A percentile compares a stretch with the other conserved stretches of the same genome.
These are phyloP conservation scores for Amanita pseudoporphyria DNA, from an alignment of 768 basidiomycete genomes.

Conservation along the genomic window DNA sequence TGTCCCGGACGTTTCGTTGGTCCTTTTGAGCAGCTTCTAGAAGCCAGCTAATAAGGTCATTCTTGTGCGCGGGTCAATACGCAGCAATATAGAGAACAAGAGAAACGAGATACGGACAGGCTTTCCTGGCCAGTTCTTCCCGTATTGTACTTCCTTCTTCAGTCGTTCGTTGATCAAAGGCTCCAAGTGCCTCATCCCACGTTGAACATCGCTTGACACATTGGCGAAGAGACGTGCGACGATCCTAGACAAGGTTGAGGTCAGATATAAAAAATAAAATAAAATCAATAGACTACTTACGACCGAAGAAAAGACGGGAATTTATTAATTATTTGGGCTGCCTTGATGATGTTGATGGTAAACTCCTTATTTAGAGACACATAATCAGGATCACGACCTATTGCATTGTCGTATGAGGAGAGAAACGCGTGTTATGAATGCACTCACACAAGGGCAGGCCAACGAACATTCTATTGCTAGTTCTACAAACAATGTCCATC, in stretches of 20 bases:
- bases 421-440: neutral
- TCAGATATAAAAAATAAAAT: neutral
- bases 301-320: slow-evolving; percentile 18
- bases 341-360: slow-evolving; percentile 11
- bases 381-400: slow-evolving; percentile 16
- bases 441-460: slow-evolving; percentile 19
- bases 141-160: slow-evolving; percentile 15
- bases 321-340: slow-evolving; percentile 14
- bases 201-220: slow-evolving; percentile 9
- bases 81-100: neutral
- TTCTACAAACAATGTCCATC: slow-evolving; percentile 16
- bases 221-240: slow-evolving; percentile 11
- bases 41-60: slow-evolving; percentile 40
- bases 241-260: slow-evolving; percentile 8
- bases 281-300: slow-evolving; percentile 11
- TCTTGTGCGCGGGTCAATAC: slow-evolving; percentile 17
- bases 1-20: slow-evolving; percentile 17
- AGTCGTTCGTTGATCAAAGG: slow-evolving; percentile 21
- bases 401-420: neutral
- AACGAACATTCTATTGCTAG: slow-evolving; percentile 17
- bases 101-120: slow-evolving; percentile 15
- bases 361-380: slow-evolving; percentile 12
- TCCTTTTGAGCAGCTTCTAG: slow-evolving; percentile 28
- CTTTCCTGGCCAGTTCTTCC: slow-evolving; percentile 20
- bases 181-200: slow-evolving; percentile 15